Evolutionary conservation across 768 basidiomycete species (phyloP), one percentile per base, ranked within the genome.

Genomic region (Hygrocybe punicea): DNA sequence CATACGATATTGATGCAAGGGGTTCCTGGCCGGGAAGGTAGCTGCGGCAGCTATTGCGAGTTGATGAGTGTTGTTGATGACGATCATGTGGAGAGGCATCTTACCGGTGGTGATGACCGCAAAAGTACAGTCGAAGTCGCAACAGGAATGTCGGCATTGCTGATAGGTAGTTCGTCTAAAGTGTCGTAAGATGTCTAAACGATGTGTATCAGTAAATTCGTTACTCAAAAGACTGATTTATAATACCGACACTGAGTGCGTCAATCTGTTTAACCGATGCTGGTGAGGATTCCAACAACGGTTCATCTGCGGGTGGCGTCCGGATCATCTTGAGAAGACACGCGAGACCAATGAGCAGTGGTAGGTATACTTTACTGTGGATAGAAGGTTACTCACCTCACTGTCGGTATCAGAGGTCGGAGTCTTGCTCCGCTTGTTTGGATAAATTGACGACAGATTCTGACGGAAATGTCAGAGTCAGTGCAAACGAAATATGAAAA

Each of bases 391-490:
- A 44, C 36, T 50, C 39, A 40, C 69, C 23, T 63, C 60, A 14
- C 62, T 55, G 13, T 62, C 65, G 36, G 60, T 62, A 55, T 74
- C 70, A 10, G 62, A 51, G 16, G 78, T 73, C n/a, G 78, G 78
- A 35, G 78, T 80, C 66, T 63, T 75, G 66, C 70, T 79, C 58
- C 76, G 59, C 60, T 69, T 70, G 54, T 66, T 66, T 3, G 80
- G 78, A 60, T 81, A 80, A 54, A 80, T 77, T 53, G 77, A 70
- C 3, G 71, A 67, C n/a, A 80, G 72, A 55, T 81, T 80, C 80
- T 81, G 58, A 23, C 17, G 17, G 17, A 10, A 7, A 19, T 21
- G 37, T 35, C 5, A 44, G 36, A 19, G 37, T 35, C 5, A 44
- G 33, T 19, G 47, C n/a, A 19, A n/a, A 61, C 24, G 50, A 34